phyloP scores from a whole-genome alignment of 345 rosid genomes.

The Crucihimalaya himalaica region DNA sequence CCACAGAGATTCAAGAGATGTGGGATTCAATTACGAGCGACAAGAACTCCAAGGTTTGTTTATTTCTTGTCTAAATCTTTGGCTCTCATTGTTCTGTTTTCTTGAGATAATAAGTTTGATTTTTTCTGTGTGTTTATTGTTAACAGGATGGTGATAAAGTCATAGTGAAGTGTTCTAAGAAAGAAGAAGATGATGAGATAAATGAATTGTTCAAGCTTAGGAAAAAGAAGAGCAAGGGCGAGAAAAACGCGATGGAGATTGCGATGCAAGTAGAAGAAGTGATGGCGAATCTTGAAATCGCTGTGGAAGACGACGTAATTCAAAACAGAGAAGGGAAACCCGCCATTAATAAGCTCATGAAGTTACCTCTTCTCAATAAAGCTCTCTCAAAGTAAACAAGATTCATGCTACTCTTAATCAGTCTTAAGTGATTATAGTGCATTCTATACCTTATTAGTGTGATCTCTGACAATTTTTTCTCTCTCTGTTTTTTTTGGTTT shows the following conservation, averaged over 20 bases:
- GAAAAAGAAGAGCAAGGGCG: constrained; percentile 57
- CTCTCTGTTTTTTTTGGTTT: not conserved
- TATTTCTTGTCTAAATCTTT: not conserved
- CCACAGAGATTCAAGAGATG: constrained; percentile 75
- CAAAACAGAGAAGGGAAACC: constrained; percentile 70
- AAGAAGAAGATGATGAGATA: constrained; percentile 69
- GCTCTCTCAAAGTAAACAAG: constrained; percentile 52
- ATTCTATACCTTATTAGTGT: not conserved
- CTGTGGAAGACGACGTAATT: constrained; percentile 79
- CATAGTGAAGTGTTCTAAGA: constrained; percentile 51
- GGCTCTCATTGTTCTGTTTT: not conserved
- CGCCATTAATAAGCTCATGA: constrained; percentile 78
- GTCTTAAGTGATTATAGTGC: not conserved
- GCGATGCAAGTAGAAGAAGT: constrained; percentile 72
- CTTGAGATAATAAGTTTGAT: not conserved
- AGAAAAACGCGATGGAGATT: constrained; percentile 70
- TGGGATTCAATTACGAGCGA: constrained; percentile 78
- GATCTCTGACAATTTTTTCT: not conserved
- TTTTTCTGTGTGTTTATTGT: not conserved
- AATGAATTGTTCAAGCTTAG: constrained; percentile 57
- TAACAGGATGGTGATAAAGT: constrained; percentile 53
- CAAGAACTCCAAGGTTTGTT: constrained; percentile 68
- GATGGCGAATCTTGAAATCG: constrained; percentile 86
- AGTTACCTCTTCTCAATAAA: constrained; percentile 70
- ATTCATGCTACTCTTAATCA: not conserved